Evolutionary conservation across 2,329 filamentous ascomycete species (phyloP).

Genomic region (Zymoseptoria ardabiliae): DNA sequence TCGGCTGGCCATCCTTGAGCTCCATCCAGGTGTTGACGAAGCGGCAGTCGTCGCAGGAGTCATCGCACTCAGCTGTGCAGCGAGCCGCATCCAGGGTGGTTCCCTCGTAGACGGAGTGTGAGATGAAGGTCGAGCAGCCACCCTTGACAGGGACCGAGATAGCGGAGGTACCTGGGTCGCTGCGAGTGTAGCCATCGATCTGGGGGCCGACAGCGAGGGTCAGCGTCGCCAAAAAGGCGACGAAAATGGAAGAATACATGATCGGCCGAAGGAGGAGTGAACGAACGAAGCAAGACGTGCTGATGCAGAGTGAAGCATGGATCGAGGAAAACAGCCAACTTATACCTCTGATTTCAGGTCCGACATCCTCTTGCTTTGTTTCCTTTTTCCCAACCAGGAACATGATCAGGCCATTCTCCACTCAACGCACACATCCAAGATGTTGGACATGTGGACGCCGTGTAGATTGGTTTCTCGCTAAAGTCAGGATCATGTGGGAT

Average conservation of each 20-base stretch:
- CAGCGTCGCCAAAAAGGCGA: background rate
- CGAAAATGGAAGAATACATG: background rate
- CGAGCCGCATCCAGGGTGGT: background rate
- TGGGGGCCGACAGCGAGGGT: background rate
- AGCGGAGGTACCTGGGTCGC: slow-evolving; percentile 9
- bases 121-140: slow-evolving; percentile 6
- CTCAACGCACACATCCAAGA: background rate
- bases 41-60: slow-evolving; percentile 4
- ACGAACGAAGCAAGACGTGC: background rate
- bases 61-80: background rate
- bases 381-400: background rate
- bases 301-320: background rate
- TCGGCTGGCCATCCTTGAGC: slow-evolving; percentile 30
- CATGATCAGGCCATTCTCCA: background rate
- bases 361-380: background rate
- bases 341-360: background rate
- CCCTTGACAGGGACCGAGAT: slow-evolving; percentile 28
- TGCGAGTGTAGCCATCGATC: background rate
- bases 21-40: slow-evolving; percentile 36
- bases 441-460: background rate
- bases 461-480: background rate
- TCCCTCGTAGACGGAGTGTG: background rate
- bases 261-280: background rate
- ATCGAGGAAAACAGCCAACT: background rate
- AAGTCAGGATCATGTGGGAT: background rate